A percentile compares a stretch with the other conserved stretches of the same genome.
Conservation (phyloP, 2,329 filamentous ascomycete species). For the Trichophyton rubrum region DNA sequence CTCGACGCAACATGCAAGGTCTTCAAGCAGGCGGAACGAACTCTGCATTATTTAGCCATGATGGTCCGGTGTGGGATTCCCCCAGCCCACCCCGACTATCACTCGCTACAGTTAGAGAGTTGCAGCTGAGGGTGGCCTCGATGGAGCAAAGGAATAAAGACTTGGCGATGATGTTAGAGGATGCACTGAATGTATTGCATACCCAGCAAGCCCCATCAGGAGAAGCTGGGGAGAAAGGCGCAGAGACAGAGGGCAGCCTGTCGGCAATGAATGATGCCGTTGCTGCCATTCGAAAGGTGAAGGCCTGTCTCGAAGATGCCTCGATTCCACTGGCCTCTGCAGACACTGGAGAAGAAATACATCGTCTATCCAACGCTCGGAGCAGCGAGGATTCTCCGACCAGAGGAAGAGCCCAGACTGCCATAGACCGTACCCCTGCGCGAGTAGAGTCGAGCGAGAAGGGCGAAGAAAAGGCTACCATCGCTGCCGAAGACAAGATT, state of each 20-base stretch:
- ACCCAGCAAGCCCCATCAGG: slow-evolving; percentile 15
- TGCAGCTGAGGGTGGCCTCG: slow-evolving; percentile 23
- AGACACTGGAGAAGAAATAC: not conserved
- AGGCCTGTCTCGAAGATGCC: slow-evolving; percentile 31
- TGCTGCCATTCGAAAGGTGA: slow-evolving; percentile 32
- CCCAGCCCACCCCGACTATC: slow-evolving; percentile 11
- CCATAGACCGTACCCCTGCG: no score
- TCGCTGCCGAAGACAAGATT: not conserved
- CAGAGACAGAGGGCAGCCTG: not conserved
- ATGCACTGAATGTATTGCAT: slow-evolving; percentile 31
- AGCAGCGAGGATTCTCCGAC: not conserved
- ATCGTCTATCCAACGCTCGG: not conserved
- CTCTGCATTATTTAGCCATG: slow-evolving; percentile 17
- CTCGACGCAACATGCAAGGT: slow-evolving; percentile 35
- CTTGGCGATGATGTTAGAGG: slow-evolving; percentile 30
- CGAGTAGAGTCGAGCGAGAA: no score
- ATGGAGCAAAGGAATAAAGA: slow-evolving; percentile 31
- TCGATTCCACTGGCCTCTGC: slow-evolving; percentile 20
- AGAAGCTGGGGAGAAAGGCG: slow-evolving; percentile 7
- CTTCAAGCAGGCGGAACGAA: slow-evolving; percentile 29
- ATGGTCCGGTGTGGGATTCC: slow-evolving; percentile 12
- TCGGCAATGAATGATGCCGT: slow-evolving; percentile 23
- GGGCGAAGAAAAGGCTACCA: not conserved
- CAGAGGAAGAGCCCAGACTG: not conserved
- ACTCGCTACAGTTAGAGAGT: slow-evolving; percentile 14